Evolutionary conservation across 2,329 filamentous ascomycete species (phyloP).

Genomic region (Simplicillium sp.): DNA sequence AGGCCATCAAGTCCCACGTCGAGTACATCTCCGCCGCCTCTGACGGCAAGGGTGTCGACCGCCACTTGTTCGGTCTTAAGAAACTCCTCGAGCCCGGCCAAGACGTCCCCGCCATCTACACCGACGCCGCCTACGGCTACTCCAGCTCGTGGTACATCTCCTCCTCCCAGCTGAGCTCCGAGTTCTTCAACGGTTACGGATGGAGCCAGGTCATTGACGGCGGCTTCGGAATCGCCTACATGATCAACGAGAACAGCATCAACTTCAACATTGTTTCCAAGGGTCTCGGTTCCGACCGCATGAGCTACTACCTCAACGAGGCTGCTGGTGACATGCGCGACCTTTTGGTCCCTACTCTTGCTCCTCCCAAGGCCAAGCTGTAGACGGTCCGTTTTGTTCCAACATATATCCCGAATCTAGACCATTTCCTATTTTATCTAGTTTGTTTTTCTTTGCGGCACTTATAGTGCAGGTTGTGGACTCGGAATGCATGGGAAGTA

Average conservation of each 20-base stretch:
- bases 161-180: slow-evolving; percentile 80
- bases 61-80: slow-evolving; percentile 96
- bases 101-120: slow-evolving; percentile 72
- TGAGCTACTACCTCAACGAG: slow-evolving; percentile 95
- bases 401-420: background rate
- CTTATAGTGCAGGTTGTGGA: no score
- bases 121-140: slow-evolving; percentile 79
- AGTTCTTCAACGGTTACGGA: slow-evolving; percentile 98
- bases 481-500: no score
- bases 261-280: slow-evolving; percentile 99
- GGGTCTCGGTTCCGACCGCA: slow-evolving; percentile 77
- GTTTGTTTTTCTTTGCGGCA: background rate
- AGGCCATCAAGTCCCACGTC: slow-evolving; percentile 71
- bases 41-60: slow-evolving; percentile 88
- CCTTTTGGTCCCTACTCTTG: slow-evolving; percentile 69
- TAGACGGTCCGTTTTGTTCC: no score
- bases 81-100: slow-evolving; percentile 75
- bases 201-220: slow-evolving; percentile 97
- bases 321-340: slow-evolving; percentile 85
- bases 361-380: slow-evolving; percentile 78
- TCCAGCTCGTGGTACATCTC: slow-evolving; percentile 83
- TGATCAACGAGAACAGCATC: slow-evolving; percentile 98
- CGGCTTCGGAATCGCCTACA: slow-evolving; percentile 96
- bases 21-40: slow-evolving; percentile 86
- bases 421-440: background rate